Evolutionary conservation across 176 grass and related monocot genomes (phyloP).

Genomic region (Triticum urartu): DNA sequence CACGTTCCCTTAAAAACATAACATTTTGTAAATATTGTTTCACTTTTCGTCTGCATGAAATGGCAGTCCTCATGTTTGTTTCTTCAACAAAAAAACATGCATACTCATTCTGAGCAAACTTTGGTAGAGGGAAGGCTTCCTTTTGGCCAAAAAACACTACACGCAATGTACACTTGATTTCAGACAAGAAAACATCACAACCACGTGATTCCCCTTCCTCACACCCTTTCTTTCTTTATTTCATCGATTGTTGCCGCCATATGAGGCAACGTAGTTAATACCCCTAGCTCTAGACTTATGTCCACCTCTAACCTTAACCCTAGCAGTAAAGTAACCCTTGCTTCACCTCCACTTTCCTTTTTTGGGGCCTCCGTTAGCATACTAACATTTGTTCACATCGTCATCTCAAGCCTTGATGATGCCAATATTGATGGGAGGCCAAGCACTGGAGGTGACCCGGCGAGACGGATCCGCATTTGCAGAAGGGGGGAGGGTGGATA

Average conservation of each 20-base stretch:
- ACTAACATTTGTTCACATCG: not conserved
- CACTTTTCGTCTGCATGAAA: no score
- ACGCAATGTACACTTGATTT: not conserved
- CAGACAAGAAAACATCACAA: no score
- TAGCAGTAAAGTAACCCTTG: not conserved
- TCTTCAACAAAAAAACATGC: no score
- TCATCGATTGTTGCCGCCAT: no score
- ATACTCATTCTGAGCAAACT: not conserved
- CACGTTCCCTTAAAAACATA: no score
- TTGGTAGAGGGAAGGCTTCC: not conserved
- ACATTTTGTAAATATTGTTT: no score
- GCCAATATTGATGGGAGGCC: not conserved
- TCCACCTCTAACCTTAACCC: not conserved
- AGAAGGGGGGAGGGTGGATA: not conserved
- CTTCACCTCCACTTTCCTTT: no score
- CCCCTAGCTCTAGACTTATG: not conserved
- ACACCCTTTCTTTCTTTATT: not conserved
- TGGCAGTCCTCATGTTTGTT: not conserved
- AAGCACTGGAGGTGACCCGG: rapidly evolving
- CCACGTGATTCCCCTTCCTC: not conserved
- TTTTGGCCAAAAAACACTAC: not conserved
- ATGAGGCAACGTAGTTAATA: not conserved
- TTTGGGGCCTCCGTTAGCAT: no score
- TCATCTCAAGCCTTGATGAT: not conserved
- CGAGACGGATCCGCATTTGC: not conserved